These are phyloP conservation scores for Geotrichum fermentans DNA, from an alignment of 1,139 yeast species.

Conservation along the genomic window DNA sequence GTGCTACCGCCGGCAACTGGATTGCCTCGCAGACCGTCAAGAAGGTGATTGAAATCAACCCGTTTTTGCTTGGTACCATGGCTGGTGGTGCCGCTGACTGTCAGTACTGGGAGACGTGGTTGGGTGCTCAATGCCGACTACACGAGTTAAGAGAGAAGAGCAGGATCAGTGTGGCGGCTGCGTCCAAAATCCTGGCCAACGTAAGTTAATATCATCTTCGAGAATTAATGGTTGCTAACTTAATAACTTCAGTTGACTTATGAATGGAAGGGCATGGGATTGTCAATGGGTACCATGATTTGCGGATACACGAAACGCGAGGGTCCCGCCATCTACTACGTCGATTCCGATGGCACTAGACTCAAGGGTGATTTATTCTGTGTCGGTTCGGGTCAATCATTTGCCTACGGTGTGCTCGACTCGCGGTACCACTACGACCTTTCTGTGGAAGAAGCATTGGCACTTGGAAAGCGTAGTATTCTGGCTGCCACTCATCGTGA, in stretches of 20 bases:
- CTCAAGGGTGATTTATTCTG: constrained; percentile 91
- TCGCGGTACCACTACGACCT: constrained; percentile 87
- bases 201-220: constrained; percentile 1
- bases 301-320: constrained; percentile 95
- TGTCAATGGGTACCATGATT: constrained; percentile 98
- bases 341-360: constrained; percentile 96
- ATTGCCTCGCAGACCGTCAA: constrained; percentile 97
- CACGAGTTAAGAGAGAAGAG: constrained; percentile 93
- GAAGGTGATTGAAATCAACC: constrained; percentile 94
- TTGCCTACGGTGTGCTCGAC: constrained; percentile 98
- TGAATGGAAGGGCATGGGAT: constrained; percentile 95
- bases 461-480: constrained; percentile 90
- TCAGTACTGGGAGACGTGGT: constrained; percentile 99
- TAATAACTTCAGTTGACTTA: constrained; percentile 63
- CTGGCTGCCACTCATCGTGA: constrained; percentile 98
- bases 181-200: constrained; percentile 87
- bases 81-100: constrained; percentile 99
- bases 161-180: constrained; percentile 94
- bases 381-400: constrained; percentile 98
- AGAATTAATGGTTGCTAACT: neutral
- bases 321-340: constrained; percentile 93
- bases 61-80: constrained; percentile 92
- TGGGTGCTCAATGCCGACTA: constrained; percentile 92
- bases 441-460: constrained; percentile 86
- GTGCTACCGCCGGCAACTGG: constrained; percentile 99